Percentiles rank a stretch among this genome's conserved stretches.
Evolutionary conservation across 305 asterid species (phyloP).

Genomic region (Fraxinus velutina): DNA sequence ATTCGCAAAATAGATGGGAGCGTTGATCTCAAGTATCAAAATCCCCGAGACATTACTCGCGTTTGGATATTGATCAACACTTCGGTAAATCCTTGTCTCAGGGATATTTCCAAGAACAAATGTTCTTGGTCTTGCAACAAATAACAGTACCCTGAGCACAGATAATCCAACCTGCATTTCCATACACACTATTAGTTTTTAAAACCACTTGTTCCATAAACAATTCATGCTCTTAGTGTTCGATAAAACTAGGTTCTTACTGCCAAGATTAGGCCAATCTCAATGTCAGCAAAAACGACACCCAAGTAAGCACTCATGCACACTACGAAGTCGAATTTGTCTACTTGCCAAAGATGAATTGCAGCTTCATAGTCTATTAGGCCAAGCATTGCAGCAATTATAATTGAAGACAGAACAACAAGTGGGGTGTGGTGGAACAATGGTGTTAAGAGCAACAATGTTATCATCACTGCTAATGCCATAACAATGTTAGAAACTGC

Average conservation of each 20-base stretch:
- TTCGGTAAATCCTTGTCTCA: slow-evolving; percentile 62
- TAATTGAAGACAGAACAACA: slow-evolving; percentile 76
- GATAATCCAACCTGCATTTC: slow-evolving; percentile 63
- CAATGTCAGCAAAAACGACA: slow-evolving; percentile 69
- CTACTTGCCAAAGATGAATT: slow-evolving; percentile 75
- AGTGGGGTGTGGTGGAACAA: slow-evolving; percentile 79
- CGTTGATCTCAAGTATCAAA: slow-evolving; percentile 70
- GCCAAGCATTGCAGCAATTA: slow-evolving; percentile 89
- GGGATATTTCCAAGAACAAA: slow-evolving; percentile 77
- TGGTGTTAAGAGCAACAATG: slow-evolving; percentile 66
- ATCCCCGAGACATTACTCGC: slow-evolving; percentile 60
- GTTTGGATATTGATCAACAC: slow-evolving; percentile 66
- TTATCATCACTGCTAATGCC: slow-evolving; percentile 85
- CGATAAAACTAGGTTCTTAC: slow-evolving; percentile 29
- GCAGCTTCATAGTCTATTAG: slow-evolving; percentile 83
- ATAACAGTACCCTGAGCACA: slow-evolving; percentile 61
- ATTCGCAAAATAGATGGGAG: slow-evolving; percentile 82
- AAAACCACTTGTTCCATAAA: not conserved
- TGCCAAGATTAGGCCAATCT: slow-evolving; percentile 70
- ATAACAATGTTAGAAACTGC: slow-evolving; percentile 93
- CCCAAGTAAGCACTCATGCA: slow-evolving; percentile 79
- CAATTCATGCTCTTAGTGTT: not conserved
- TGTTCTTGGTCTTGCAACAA: slow-evolving; percentile 82
- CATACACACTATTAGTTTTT: not conserved
- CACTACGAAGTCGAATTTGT: slow-evolving; percentile 78